Evolutionary conservation across 1,139 yeast species (phyloP), one percentile per base, ranked within the genome.

Genomic region (Debaryomyces nepalensis): DNA sequence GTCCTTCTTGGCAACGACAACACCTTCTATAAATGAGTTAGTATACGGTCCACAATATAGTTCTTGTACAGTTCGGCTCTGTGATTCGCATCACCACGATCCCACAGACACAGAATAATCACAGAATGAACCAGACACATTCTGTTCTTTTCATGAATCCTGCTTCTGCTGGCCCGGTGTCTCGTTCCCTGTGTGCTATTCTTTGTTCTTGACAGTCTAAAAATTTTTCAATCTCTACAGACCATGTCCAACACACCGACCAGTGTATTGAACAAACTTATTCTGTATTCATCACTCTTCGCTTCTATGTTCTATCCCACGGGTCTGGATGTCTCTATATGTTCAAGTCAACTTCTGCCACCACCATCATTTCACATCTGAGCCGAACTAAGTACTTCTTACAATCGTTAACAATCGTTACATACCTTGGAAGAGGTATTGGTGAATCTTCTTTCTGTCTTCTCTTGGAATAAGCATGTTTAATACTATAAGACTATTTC

Each of bases 381-480:
- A 16, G 18, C 32, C 32, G 21, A 29, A 29, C 32, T 16, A 16
- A 29, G 21, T 29, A 29, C 32, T 16, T 4, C n/a, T 29, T 29
- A 16, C 21, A 29, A 34, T 32, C 40, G 34, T 42, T 61, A 86
- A 16, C 21, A 29, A 34, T 32, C 40, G 34, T 42, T 61, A 86
- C 93, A 73, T 84, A 87, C 95, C 95, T 81, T 89, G 93, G 88
- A 90, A 91, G 80, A 93, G 95, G 87, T 91, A 86, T 78, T 86
- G 88, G 95, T 89, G 96, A 77, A 93, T 93, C 93, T 88, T 89
- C 83, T 88, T 89, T 86, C 99, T 91, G 78, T 93, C 98, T 80
- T 88, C 96, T 82, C 88, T 91, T 80, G 99, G 98, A 84, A 93
- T 93, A 82, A 93, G 87, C 99, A 93, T 93, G 73, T 70, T 87